Evolutionary conservation across 2,329 filamentous ascomycete genomes (phyloP).

Genomic region (Thelonectria olida): DNA sequence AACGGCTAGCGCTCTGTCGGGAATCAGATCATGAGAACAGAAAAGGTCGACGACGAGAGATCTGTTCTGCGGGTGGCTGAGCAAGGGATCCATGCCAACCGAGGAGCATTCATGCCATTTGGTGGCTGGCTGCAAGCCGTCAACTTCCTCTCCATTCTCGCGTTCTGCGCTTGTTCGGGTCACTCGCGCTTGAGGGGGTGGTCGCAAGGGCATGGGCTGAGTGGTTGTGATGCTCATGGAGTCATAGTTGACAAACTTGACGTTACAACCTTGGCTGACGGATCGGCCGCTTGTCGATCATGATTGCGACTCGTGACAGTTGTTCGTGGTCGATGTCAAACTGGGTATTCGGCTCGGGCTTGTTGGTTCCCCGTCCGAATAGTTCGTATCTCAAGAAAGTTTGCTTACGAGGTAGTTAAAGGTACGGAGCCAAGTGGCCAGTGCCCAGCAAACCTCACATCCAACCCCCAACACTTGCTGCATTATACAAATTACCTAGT

Average conservation of each 20-base stretch:
- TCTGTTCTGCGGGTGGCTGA: not conserved
- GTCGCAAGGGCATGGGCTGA: too few species aligned
- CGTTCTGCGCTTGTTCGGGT: too few species aligned
- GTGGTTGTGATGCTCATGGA: too few species aligned
- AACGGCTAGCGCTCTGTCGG: constrained; percentile 1
- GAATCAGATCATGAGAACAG: not conserved
- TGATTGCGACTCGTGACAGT: too few species aligned
- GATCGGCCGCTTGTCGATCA: not conserved
- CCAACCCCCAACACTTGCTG: not conserved
- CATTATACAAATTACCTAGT: too few species aligned
- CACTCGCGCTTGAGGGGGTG: too few species aligned
- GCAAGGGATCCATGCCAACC: not conserved
- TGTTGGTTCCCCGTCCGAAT: too few species aligned
- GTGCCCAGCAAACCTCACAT: not conserved
- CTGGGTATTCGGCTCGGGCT: too few species aligned
- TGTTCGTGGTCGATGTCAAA: too few species aligned
- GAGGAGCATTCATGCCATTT: not conserved
- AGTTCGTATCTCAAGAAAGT: not conserved
- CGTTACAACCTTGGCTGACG: not conserved
- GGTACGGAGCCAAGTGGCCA: not conserved
- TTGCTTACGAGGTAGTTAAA: not conserved
- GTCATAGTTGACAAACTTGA: too few species aligned
- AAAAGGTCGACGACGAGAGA: not conserved
- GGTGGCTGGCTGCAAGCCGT: too few species aligned
- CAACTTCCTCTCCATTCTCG: too few species aligned